Evolutionary conservation across 257 asterid species (phyloP).

Genomic region (Penstemon newberryi): DNA sequence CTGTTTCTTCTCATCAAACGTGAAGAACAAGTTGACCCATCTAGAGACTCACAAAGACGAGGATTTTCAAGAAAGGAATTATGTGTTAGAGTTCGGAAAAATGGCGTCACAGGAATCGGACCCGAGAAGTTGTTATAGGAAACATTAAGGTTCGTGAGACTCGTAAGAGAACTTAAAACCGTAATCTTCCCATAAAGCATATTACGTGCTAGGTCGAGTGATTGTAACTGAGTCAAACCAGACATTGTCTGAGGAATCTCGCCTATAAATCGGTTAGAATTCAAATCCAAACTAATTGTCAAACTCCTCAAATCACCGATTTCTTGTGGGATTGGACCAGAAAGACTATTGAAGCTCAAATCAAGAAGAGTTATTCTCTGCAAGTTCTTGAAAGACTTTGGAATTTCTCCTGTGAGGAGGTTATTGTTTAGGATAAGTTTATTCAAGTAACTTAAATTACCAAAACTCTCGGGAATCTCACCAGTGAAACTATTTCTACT

Average conservation of each 20-base stretch:
- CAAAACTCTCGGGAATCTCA: constrained; percentile 69
- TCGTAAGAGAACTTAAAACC: constrained; percentile 60
- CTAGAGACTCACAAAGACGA: constrained; percentile 68
- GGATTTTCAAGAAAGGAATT: constrained; percentile 69
- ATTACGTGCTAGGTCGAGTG: constrained; percentile 76
- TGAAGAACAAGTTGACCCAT: constrained; percentile 69
- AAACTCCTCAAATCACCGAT: constrained; percentile 65
- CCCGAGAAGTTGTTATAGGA: constrained; percentile 86
- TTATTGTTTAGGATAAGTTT: constrained; percentile 74
- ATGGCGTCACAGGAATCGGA: constrained; percentile 80
- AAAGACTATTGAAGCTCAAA: constrained; percentile 72
- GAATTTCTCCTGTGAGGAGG: constrained; percentile 57
- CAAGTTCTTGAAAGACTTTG: constrained; percentile 58
- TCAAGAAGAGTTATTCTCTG: constrained; percentile 83
- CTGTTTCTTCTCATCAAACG: constrained; percentile 35
- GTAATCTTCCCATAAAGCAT: constrained; percentile 55
- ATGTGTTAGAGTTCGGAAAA: constrained; percentile 59
- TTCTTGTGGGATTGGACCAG: constrained; percentile 69
- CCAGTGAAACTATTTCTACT: constrained; percentile 79
- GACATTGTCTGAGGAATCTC: constrained; percentile 76
- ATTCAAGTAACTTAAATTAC: constrained; percentile 82
- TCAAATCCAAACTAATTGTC: constrained; percentile 77
- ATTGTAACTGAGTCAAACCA: constrained; percentile 71
- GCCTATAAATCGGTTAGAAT: constrained; percentile 63
- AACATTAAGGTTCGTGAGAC: constrained; percentile 73